phyloP scores from a whole-genome alignment of 2,329 filamentous ascomycete species.

The Cladophialophora chaetospira region DNA sequence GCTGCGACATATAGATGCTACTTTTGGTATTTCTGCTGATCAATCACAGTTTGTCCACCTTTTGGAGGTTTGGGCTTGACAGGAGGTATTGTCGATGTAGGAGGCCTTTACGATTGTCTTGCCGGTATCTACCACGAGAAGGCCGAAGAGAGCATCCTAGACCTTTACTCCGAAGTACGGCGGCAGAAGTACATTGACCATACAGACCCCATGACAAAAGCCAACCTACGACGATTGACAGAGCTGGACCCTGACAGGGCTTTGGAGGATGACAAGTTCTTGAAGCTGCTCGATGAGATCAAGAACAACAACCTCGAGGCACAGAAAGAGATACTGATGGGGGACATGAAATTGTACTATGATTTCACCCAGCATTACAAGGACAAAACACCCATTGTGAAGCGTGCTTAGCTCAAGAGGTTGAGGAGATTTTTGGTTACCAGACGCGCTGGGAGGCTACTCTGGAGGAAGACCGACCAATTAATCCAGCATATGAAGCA shows the following conservation, averaged over 20 bases:
- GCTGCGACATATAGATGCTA: constrained; percentile 8
- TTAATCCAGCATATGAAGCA: too few relatives aligned
- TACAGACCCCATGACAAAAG: constrained; percentile 45
- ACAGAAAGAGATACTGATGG: not conserved
- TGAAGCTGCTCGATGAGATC: constrained; percentile 20
- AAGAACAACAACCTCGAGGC: not conserved
- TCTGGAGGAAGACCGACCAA: too few relatives aligned
- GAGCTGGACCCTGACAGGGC: constrained; percentile 41
- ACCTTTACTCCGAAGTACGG: constrained; percentile 46
- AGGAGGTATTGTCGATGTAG: constrained; percentile 65
- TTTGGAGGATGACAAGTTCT: constrained; percentile 41
- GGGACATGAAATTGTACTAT: not conserved
- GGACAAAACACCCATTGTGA: too few relatives aligned
- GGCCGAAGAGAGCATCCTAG: constrained; percentile 45
- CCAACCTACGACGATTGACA: constrained; percentile 44
- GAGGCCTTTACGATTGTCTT: constrained; percentile 63
- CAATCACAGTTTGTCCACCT: constrained; percentile 30
- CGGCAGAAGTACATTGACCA: constrained; percentile 43
- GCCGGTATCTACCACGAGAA: constrained; percentile 45
- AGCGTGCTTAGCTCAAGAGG: too few relatives aligned
- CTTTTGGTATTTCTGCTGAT: not conserved
- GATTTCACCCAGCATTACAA: not conserved
- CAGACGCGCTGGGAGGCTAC: too few relatives aligned
- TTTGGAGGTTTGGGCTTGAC: constrained; percentile 65
- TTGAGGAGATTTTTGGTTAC: too few relatives aligned